Percentiles rank a stretch among this genome's conserved stretches.
phyloP scores from a whole-genome alignment of 2,329 filamentous ascomycete species.

The Botrytis fragariae region DNA sequence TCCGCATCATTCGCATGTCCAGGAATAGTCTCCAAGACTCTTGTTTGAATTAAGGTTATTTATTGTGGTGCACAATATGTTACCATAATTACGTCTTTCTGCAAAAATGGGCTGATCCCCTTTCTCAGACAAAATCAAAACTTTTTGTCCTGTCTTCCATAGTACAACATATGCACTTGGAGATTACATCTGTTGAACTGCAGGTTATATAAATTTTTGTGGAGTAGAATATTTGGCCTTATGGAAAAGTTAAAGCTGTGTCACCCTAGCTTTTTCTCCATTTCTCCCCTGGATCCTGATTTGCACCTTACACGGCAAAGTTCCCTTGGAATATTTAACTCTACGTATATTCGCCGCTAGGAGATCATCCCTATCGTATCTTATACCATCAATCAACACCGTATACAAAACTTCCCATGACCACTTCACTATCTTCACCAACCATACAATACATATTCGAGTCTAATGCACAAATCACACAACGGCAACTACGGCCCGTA shows the following conservation, averaged over 20 bases:
- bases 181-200: neutral
- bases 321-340: neutral
- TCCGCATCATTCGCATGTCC: neutral
- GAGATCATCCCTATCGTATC: neutral
- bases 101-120: neutral
- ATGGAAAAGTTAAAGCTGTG: neutral
- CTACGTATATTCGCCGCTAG: neutral
- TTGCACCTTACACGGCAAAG: neutral
- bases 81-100: neutral
- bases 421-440: neutral
- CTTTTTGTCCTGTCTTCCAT: neutral
- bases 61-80: neutral
- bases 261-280: neutral
- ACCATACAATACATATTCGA: neutral
- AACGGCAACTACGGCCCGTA: neutral
- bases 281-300: neutral
- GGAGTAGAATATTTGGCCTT: neutral
- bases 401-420: neutral
- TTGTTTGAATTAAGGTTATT: conserved; percentile 8
- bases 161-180: neutral
- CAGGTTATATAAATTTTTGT: neutral
- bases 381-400: neutral
- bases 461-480: neutral
- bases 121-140: neutral
- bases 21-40: neutral